Percentiles rank a stretch among this genome's conserved stretches.
phyloP scores from a whole-genome alignment of 2,329 filamentous ascomycete genomes.

The Microsporum audouinii region DNA sequence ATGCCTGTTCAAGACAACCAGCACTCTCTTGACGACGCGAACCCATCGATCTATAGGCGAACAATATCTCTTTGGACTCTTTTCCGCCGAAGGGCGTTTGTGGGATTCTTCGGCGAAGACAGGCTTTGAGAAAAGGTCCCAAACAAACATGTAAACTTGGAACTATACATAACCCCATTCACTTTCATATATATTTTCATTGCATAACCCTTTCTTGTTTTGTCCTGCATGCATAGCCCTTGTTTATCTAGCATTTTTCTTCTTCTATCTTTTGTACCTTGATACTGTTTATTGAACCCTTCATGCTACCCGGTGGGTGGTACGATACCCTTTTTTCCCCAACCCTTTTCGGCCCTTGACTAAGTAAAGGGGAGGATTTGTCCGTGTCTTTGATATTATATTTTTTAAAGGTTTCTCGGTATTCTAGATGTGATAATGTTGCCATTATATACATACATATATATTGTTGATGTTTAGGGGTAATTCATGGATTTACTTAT shows the following conservation, averaged over 20 bases:
- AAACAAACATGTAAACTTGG: not conserved
- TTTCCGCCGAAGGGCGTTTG: conserved; percentile 16
- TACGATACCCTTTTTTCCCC: not conserved
- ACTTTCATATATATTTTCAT: not conserved
- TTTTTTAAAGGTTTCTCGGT: too few relatives aligned
- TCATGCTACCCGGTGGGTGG: not conserved
- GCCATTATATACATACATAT: too few relatives aligned
- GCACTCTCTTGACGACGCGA: not conserved
- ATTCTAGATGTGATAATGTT: too few relatives aligned
- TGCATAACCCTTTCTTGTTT: not conserved
- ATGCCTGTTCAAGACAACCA: not conserved
- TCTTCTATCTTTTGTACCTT: not conserved
- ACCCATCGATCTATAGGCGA: not conserved
- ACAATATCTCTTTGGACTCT: conserved; percentile 12
- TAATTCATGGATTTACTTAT: too few relatives aligned
- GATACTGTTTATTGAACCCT: not conserved
- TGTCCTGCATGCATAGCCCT: not conserved
- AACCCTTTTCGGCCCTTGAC: not conserved
- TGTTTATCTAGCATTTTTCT: not conserved
- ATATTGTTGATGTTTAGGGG: too few relatives aligned
- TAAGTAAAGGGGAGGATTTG: not conserved
- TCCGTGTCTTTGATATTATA: too few relatives aligned
- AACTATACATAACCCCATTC: not conserved
- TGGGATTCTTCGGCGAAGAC: conserved; percentile 11
- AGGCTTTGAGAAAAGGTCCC: not conserved